Percentiles rank a stretch among this genome's conserved stretches.
Evolutionary conservation across 345 rosid genomes (phyloP).

Genomic region (Abelmoschus esculentus): DNA sequence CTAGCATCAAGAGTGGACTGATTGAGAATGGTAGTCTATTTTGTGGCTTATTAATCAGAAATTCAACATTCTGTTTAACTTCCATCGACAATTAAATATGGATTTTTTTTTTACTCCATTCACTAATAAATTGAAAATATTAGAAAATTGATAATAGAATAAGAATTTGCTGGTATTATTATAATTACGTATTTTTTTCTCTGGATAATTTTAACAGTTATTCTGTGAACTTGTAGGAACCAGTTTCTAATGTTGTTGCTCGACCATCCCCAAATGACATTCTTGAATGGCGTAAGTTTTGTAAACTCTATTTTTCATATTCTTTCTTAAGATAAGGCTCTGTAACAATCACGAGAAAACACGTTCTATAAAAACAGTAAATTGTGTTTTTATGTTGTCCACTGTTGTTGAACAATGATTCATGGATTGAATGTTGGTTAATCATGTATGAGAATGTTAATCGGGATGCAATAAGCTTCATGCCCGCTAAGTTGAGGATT

Average conservation of each 20-base stretch:
- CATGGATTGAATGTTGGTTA: not conserved
- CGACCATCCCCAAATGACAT: constrained; percentile 89
- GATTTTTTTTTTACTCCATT: not conserved
- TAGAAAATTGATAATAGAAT: not conserved
- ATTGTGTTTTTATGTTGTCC: not conserved
- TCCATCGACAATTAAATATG: not conserved
- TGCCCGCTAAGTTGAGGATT: not conserved
- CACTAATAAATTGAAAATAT: not conserved
- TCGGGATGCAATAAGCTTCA: not conserved
- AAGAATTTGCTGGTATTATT: not conserved
- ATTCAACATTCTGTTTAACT: not conserved
- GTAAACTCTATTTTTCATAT: not conserved
- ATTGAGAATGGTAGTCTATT: too few relatives aligned
- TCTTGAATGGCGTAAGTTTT: constrained; percentile 94
- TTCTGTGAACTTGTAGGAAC: constrained; percentile 57
- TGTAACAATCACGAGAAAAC: not conserved
- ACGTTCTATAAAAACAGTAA: too few relatives aligned
- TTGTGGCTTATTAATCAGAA: too few relatives aligned
- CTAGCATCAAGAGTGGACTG: too few relatives aligned
- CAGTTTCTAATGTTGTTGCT: constrained; percentile 84
- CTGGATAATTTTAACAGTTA: not conserved
- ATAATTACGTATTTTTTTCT: not conserved
- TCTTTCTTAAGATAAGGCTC: constrained; percentile 3
- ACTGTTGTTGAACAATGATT: too few relatives aligned
- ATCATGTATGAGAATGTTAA: not conserved